Evolutionary conservation across 2,329 filamentous ascomycete species (phyloP), one percentile per base, ranked within the genome.

Genomic region (Penicillium sp.): DNA sequence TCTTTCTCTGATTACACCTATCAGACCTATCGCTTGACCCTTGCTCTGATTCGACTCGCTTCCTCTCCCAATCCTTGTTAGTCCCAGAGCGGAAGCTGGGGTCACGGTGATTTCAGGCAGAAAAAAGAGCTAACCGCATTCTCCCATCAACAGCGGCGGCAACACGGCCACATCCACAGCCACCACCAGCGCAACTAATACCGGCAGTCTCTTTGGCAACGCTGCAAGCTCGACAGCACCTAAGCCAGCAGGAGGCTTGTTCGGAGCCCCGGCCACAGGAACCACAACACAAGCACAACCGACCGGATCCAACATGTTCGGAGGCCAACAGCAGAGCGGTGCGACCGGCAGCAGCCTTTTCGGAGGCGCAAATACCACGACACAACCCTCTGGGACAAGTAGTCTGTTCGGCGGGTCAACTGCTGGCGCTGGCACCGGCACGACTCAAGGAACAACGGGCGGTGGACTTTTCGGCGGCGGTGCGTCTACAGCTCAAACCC

Each of bases 291-390:
- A 62, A 46, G 40, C 61, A 35, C 62, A 61, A 48, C 37, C 52
- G 34, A 59, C 64, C 22, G 64, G 65, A 22, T 60, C 64, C 29
- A 64, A 53, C 52, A 60, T 69, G 62, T 69, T 69, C 38, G 59
- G 61, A 17, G 61, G 64, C 12, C 61, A 63, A 41, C 64, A 67
- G 53, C 63, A 65, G 43, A 57, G 37, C 19, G 57, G 41, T 42
- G 53, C 61, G 19, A 44, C 61, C n/a, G 55, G 61, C 6, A 59
- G 64, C 10, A 57, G 56, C 38, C 52, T 69, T 4, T 69, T 69
- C 50, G 64, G 64, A 33, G 51, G 51, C 29, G 37, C 62, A 29
- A 48, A 56, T 13, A 52, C 62, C 9, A 59, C 64, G 17, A 59
- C 65, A 35, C 66, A 68, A 44, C 61, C 64, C 40, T 59, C 47